phyloP scores from a whole-genome alignment of 1,284 basidiomycete genomes.

The Omphalotus olearius region DNA sequence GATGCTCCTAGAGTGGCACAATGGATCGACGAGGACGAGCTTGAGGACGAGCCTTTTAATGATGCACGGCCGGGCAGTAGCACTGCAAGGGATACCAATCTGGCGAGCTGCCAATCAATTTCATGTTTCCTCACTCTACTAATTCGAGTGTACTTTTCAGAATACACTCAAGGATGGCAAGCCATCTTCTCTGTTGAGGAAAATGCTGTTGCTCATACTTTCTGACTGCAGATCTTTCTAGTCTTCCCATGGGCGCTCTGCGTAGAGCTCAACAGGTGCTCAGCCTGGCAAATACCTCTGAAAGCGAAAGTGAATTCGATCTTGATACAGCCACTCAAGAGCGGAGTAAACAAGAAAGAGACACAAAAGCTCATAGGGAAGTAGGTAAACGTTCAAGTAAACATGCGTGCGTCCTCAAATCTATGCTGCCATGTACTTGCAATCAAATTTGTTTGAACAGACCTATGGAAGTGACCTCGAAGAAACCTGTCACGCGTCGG shows the following conservation, averaged over 20 bases:
- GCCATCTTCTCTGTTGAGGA: conserved; percentile 12
- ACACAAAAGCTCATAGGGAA: conserved; percentile 36
- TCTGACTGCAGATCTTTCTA: conserved; percentile 43
- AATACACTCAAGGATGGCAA: conserved; percentile 31
- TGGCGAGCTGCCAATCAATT: conserved; percentile 22
- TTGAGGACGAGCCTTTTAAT: conserved; percentile 16
- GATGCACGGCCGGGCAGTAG: no score
- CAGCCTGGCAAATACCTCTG: conserved; percentile 30
- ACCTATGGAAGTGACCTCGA: conserved; percentile 82
- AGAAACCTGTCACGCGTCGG: conserved; percentile 79
- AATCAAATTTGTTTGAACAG: conserved; percentile 34
- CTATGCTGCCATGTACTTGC: neutral
- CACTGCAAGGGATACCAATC: conserved; percentile 21
- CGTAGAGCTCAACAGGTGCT: conserved; percentile 62
- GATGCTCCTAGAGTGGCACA: conserved; percentile 49
- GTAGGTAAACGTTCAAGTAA: conserved; percentile 73
- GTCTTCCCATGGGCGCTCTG: conserved; percentile 61
- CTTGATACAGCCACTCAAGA: conserved; percentile 23
- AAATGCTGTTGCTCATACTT: conserved; percentile 5
- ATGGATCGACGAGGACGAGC: conserved; percentile 48
- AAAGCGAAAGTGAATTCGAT: conserved; percentile 19
- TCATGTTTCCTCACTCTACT: neutral
- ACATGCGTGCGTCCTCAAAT: conserved; percentile 71
- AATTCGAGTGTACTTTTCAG: conserved; percentile 22
- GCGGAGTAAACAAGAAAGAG: conserved; percentile 29